Conservation (phyloP, 768 basidiomycete species). For the Serpula lacrymans region DNA sequence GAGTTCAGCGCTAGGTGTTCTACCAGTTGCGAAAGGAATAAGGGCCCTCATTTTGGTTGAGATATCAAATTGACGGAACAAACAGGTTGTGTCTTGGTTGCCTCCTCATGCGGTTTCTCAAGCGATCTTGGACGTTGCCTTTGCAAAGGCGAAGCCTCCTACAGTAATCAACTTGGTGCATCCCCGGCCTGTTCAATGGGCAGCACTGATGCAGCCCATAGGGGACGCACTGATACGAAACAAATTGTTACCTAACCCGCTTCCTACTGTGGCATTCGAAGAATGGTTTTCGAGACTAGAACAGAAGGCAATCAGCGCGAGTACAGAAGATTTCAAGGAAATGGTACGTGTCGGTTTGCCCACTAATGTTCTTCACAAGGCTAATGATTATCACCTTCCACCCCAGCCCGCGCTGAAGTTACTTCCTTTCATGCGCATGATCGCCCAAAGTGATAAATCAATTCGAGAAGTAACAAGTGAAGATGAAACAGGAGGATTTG, state of each 20-base stretch:
- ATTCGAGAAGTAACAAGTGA: background rate
- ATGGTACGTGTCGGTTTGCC: conserved; percentile 27
- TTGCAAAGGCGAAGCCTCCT: conserved; percentile 13
- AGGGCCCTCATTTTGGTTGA: conserved; percentile 24
- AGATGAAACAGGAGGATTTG: background rate
- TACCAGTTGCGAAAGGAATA: conserved; percentile 30
- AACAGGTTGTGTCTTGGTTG: conserved; percentile 36
- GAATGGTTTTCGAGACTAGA: conserved; percentile 20
- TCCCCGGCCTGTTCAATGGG: conserved; percentile 31
- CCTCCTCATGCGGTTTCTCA: conserved; percentile 28
- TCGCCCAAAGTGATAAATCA: conserved; percentile 4
- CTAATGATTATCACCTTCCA: background rate
- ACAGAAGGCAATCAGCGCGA: conserved; percentile 9
- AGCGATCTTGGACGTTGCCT: conserved; percentile 29
- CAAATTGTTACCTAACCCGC: background rate
- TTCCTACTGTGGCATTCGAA: conserved; percentile 15
- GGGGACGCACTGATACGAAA: conserved; percentile 14
- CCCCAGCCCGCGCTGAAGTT: conserved; percentile 31
- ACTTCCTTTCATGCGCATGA: conserved; percentile 21
- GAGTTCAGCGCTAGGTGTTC: conserved; percentile 24
- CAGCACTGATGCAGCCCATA: conserved; percentile 12
- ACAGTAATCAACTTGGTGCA: conserved; percentile 33
- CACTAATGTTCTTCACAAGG: background rate
- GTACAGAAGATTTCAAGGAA: conserved; percentile 21
- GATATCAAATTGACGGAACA: background rate